Evolutionary conservation across 2,329 filamentous ascomycete genomes (phyloP).

Genomic region (Fusarium transvaalense): DNA sequence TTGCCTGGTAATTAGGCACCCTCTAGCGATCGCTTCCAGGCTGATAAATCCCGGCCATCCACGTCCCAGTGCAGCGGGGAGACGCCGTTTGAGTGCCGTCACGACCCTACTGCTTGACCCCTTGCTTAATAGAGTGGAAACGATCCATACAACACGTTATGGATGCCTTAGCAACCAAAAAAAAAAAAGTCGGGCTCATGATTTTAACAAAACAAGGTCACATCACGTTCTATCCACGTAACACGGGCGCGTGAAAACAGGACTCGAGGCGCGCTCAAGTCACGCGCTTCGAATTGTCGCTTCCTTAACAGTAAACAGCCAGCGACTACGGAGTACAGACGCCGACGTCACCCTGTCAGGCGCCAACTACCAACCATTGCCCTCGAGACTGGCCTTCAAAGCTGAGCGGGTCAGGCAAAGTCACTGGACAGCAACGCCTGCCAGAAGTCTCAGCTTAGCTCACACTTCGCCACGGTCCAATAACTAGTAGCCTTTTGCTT

Average conservation of each 20-base stretch:
- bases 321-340: slow-evolving; percentile 9
- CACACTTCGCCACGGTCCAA: slow-evolving; percentile 21
- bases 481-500: not conserved
- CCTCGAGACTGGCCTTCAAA: slow-evolving; percentile 35
- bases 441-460: slow-evolving; percentile 36
- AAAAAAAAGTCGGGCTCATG: slow-evolving; percentile 27
- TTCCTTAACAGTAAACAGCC: slow-evolving; percentile 9
- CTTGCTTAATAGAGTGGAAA: slow-evolving; percentile 33
- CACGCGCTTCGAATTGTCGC: slow-evolving; percentile 28
- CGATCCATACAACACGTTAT: slow-evolving; percentile 7
- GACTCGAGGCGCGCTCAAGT: slow-evolving; percentile 28
- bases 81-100: slow-evolving; percentile 30
- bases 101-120: slow-evolving; percentile 27
- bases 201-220: slow-evolving; percentile 40
- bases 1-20: slow-evolving; percentile 31
- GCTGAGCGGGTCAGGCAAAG: slow-evolving; percentile 27
- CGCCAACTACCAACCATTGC: slow-evolving; percentile 21
- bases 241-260: slow-evolving; percentile 37
- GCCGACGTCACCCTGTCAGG: slow-evolving; percentile 32
- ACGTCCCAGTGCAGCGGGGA: slow-evolving; percentile 21
- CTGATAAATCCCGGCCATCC: slow-evolving; percentile 28
- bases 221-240: slow-evolving; percentile 34
- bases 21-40: slow-evolving; percentile 20
- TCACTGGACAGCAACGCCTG: slow-evolving; percentile 45
- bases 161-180: slow-evolving; percentile 47